Evolutionary conservation across 2,329 filamentous ascomycete species (phyloP).

Genomic region (Pseudophaeomoniella oleicola): DNA sequence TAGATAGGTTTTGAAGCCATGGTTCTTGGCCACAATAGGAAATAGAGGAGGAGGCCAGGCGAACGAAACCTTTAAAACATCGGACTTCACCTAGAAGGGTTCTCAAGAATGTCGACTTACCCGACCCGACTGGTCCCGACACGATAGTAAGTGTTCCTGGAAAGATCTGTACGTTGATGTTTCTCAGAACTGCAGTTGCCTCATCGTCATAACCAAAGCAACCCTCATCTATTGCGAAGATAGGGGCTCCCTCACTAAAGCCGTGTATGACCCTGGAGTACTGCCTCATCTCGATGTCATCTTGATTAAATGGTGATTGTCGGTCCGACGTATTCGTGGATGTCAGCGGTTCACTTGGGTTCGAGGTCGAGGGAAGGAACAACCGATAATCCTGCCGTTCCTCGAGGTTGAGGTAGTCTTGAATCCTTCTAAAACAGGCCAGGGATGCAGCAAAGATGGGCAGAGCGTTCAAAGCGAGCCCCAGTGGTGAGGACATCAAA

Average conservation of each 20-base stretch:
- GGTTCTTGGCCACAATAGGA: slow-evolving; percentile 10
- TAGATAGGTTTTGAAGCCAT: slow-evolving; percentile 11
- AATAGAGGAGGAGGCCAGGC: slow-evolving; percentile 5
- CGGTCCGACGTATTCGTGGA: neutral
- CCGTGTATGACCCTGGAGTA: neutral
- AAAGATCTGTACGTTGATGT: slow-evolving; percentile 9
- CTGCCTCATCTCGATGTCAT: neutral
- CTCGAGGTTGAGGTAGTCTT: slow-evolving; percentile 9
- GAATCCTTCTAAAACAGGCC: slow-evolving; percentile 9
- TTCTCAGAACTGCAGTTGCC: slow-evolving; percentile 18
- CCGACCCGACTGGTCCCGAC: slow-evolving; percentile 9
- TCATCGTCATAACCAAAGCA: slow-evolving; percentile 32
- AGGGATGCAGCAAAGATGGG: too few relatives aligned
- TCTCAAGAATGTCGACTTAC: slow-evolving; percentile 11
- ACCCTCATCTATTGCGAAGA: slow-evolving; percentile 24
- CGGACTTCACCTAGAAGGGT: slow-evolving; percentile 10
- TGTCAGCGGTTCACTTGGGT: too few relatives aligned
- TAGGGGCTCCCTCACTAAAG: slow-evolving; percentile 15
- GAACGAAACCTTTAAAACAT: slow-evolving; percentile 7
- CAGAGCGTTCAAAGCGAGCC: too few relatives aligned
- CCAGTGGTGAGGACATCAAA: slow-evolving; percentile 10
- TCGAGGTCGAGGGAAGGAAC: neutral
- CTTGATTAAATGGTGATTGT: neutral
- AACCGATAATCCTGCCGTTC: too few relatives aligned
- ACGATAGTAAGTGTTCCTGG: slow-evolving; percentile 8